Base-by-base conservation (phyloP, 768 basidiomycete genomes). In the Panaeolus papilionaceus region DNA sequence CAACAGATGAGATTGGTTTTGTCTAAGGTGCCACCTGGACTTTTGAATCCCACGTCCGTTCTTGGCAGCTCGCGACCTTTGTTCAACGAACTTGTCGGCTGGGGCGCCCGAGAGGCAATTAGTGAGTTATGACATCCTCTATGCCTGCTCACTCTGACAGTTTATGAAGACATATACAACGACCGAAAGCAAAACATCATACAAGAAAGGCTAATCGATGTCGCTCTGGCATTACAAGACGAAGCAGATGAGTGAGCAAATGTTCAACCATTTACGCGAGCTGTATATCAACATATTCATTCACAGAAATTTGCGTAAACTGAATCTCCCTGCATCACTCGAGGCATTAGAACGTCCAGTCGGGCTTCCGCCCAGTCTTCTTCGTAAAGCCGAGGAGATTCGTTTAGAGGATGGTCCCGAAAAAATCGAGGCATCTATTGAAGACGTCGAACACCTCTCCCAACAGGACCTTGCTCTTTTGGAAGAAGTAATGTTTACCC, bases 31-130 rank as follows among this genome's bases (percentile, higher is more conserved):
- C 89, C 90, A 0, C 77, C 81, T 0, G 90, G 83, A 2, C 74
- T 95, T 42, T 75, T 75, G 16, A 87, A 94, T 72, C 91, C 90
- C 20, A 82, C 80, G 49, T 82, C 73, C n/a, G 76, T 85, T 12
- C 69, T 93, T 42, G 85, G 84, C 1, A 80, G 80, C n/a, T 83
- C 83, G 11, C 84, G 79, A 12, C 80, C 90, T 23, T 79, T 96
- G 38, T 95, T 98, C 73, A 87, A 84, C 3, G 89, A 90, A 10
- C 79, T 99, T 54, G 83, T 94, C 0, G 86, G 90, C 16, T 95
- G 94, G 87, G 96, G 95, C n/a, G 92, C 93, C 0, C 88, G 90
- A 66, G 86, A 93, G 67, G 96, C 97, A 2, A 87, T 98, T 69
- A 94, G 94, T 96, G 73, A 74, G 90, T 78, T 38, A 44, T 47